Evolutionary conservation across 306 rosid genomes (phyloP), one percentile per base, ranked within the genome.

Genomic region (Ochetophila trinervis): DNA sequence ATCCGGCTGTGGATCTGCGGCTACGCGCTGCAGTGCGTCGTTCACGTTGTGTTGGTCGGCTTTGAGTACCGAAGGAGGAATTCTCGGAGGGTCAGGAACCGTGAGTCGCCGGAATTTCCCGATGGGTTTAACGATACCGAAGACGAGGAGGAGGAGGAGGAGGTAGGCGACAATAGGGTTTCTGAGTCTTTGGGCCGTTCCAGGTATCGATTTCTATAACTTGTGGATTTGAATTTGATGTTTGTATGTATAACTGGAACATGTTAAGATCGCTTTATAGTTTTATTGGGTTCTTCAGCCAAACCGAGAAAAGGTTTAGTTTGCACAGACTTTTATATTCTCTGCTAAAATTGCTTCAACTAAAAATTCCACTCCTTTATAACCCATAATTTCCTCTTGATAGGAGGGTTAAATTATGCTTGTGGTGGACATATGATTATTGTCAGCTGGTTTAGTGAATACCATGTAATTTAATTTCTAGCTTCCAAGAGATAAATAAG

Each of bases 1-100:
- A 86, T 94, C 77, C 86, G 96, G 20, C 7, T 83, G 3, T 94
- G 99, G 99, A 88, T 94, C 71, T 44, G 84, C 1, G 99, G 95
- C 15, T 94, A 94, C 54, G 88, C 84, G 35, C 71, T 76, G 57
- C 99, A 87, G 85, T 94, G 99, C 44, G 60, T 85, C 14, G 85
- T 88, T 18, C 99, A 94, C 45, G 95, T 80, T 45, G 85, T 74
- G 69, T 82, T 94, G n/a, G 97, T 90, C 42, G 80, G 88, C 86
- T 32, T 88, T 4, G 97, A 94, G 84, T 94, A 76, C 49, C 72
- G 87, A 54, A 69, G 96, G 57, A 82, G 98, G 85, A 76, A 68
- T 23, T 19, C 22, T 49, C 53, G 68, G 70, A 56, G 86, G 71
- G 66, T 54, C 57, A 47, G 55, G 62, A 84, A 69, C 6, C 66